phyloP scores from a whole-genome alignment of 2,329 filamentous ascomycete species.

The Zalaria obscura region DNA sequence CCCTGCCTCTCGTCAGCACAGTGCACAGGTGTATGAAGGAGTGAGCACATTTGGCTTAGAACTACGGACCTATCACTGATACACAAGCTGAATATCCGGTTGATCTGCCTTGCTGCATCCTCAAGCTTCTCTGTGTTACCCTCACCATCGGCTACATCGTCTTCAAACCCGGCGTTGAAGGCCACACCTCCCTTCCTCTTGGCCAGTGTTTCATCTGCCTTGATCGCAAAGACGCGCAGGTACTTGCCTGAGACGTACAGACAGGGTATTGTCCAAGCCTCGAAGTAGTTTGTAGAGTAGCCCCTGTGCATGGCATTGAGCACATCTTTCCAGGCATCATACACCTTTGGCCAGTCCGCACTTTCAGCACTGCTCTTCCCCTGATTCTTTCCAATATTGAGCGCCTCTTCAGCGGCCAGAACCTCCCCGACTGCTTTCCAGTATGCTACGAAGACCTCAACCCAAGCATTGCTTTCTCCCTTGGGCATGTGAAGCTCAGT shows the following conservation, averaged over 20 bases:
- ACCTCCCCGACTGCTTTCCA: constrained; percentile 73
- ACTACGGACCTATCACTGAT: constrained; percentile 65
- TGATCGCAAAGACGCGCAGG: constrained; percentile 76
- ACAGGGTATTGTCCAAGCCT: constrained; percentile 85
- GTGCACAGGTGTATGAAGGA: background rate
- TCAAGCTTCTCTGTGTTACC: constrained; percentile 76
- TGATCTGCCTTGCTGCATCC: constrained; percentile 80
- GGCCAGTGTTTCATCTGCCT: constrained; percentile 61
- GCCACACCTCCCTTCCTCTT: constrained; percentile 30
- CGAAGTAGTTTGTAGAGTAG: constrained; percentile 62
- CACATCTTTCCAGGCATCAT: constrained; percentile 79
- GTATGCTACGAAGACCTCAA: constrained; percentile 68
- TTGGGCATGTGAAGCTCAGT: constrained; percentile 41
- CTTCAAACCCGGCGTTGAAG: constrained; percentile 42
- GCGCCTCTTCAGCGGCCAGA: constrained; percentile 46
- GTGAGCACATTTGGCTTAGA: background rate
- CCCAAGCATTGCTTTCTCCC: constrained; percentile 64
- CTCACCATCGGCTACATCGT: constrained; percentile 65
- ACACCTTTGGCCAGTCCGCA: constrained; percentile 68
- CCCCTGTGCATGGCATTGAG: constrained; percentile 64
- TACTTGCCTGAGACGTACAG: constrained; percentile 81
- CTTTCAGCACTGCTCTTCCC: constrained; percentile 11
- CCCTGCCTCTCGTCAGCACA: background rate
- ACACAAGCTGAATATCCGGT: constrained; percentile 83
- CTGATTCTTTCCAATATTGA: constrained; percentile 24